Evolutionary conservation across 768 basidiomycete genomes (phyloP), one percentile per base, ranked within the genome.

Genomic region (Hypholoma fasciculare): DNA sequence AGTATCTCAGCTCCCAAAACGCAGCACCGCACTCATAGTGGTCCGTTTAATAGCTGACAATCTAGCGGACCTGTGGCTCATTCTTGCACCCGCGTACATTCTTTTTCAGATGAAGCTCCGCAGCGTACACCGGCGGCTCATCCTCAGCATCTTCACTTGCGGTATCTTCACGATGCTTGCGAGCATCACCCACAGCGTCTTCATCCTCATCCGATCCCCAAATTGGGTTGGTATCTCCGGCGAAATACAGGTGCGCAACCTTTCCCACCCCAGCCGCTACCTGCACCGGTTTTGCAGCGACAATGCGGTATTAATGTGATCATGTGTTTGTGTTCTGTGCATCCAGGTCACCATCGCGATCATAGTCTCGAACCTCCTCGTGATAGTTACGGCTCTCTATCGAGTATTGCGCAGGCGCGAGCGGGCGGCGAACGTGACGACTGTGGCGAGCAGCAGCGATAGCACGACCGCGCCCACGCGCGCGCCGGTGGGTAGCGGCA

Each of bases 51-150:
- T 19, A 62, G 54, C 49, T 7, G 48, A 59, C 14, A 49, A 57
- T 49, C 11, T 60, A 30, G 61, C 55, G 13, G 61, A 63, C 53
- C 13, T 43, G 12, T 63, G 61, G 61, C 50, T 63, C 12, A 46
- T 60, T 38, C 27, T 38, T 14, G 54, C 54, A 1, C 61, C 61
- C 5, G 54, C 46, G 2, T 49, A 60, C 19, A 60, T 63, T n/a
- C 55, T 63, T 16, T 63, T 19, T 19, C 39, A 49, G 16, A 52
- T 54, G 50, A 54, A 52, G 30, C 54, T 60, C 9, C 46, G 38
- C 7, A 49, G 44, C 13, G 9, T 16, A 2, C 61, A 59, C 50
- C 43, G 30, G 5, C 46, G 51, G 12, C 42, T 63, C 34, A 56
- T 63, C 36, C 30, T 46, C 14, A 26, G 38, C 16, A 59, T 63